A percentile compares a stretch with the other conserved stretches of the same genome.
These are phyloP conservation scores for Wickerhamomyces ciferrii DNA, from an alignment of 805 yeast species.

Conservation along the genomic window DNA sequence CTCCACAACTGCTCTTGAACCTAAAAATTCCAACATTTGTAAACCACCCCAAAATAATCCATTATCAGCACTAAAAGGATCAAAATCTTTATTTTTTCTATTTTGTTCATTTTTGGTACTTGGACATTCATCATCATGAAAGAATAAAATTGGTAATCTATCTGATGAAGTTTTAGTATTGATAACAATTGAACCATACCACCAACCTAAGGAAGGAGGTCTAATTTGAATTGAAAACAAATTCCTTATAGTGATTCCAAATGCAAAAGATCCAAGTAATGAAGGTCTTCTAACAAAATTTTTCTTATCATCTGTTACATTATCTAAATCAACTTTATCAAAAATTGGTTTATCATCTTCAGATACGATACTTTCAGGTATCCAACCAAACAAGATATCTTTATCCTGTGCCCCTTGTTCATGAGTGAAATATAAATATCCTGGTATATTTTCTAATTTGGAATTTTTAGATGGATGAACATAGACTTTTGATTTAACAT, in stretches of 20 bases:
- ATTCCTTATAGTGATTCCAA: constrained; percentile 52
- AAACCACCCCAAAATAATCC: constrained; percentile 89
- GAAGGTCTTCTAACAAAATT: constrained; percentile 48
- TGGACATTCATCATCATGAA: constrained; percentile 85
- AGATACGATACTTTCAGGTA: constrained; percentile 50
- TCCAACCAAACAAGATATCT: constrained; percentile 62
- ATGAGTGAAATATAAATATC: constrained; percentile 62
- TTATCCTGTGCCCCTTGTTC: constrained; percentile 43
- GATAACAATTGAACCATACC: constrained; percentile 84
- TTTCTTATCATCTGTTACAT: background rate
- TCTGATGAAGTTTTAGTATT: constrained; percentile 58
- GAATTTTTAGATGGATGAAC: constrained; percentile 76
- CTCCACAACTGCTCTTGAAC: constrained; percentile 54
- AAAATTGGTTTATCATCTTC: constrained; percentile 42
- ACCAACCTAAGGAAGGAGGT: constrained; percentile 80
- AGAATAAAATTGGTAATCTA: constrained; percentile 77
- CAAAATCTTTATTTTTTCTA: constrained; percentile 57
- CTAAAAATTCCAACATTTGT: constrained; percentile 57
- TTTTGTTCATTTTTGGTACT: constrained; percentile 64
- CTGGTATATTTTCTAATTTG: constrained; percentile 74
- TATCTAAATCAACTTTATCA: constrained; percentile 41
- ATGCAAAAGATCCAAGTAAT: constrained; percentile 52
- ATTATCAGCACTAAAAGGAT: constrained; percentile 57
- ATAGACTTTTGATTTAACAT: constrained; percentile 65
- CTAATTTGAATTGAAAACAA: constrained; percentile 79